phyloP scores from a whole-genome alignment of 306 rosid species.

The Fagus sylvatica region DNA sequence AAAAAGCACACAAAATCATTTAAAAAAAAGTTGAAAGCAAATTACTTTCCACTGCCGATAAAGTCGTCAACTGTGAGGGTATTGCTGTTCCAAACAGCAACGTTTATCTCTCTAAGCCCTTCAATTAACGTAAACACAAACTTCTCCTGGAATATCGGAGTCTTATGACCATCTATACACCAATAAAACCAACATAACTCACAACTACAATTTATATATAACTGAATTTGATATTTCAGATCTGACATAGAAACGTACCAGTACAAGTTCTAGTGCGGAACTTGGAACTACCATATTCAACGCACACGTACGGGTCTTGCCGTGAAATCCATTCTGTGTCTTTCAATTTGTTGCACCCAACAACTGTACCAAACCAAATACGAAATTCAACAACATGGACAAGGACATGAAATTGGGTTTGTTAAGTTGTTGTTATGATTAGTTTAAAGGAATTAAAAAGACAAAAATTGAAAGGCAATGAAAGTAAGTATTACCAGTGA shows the following conservation, averaged over 20 bases:
- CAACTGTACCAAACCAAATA: slow-evolving; percentile 41
- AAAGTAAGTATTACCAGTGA: slow-evolving; percentile 50
- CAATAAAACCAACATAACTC: slow-evolving; percentile 8
- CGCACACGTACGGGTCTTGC: slow-evolving; percentile 83
- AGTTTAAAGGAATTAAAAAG: neutral
- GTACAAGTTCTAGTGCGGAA: slow-evolving; percentile 79
- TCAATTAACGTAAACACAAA: slow-evolving; percentile 65
- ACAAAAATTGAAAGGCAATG: neutral
- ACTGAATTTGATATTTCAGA: neutral
- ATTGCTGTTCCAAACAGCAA: slow-evolving; percentile 85
- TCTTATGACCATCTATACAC: slow-evolving; percentile 64
- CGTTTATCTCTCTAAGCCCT: slow-evolving; percentile 75
- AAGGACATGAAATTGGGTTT: neutral
- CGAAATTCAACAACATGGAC: neutral
- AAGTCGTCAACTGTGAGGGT: slow-evolving; percentile 67
- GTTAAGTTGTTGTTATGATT: neutral
- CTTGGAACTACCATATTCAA: slow-evolving; percentile 68
- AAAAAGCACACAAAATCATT: neutral
- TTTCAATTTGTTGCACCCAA: slow-evolving; percentile 72
- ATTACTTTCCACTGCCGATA: slow-evolving; percentile 80
- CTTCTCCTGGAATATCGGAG: slow-evolving; percentile 79
- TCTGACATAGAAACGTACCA: slow-evolving; percentile 34
- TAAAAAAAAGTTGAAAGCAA: slow-evolving; percentile 3
- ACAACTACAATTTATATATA: neutral
- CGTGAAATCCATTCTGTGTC: slow-evolving; percentile 88